Evolutionary conservation across 345 rosid species (phyloP).

Genomic region (Schrenkiella parvula): DNA sequence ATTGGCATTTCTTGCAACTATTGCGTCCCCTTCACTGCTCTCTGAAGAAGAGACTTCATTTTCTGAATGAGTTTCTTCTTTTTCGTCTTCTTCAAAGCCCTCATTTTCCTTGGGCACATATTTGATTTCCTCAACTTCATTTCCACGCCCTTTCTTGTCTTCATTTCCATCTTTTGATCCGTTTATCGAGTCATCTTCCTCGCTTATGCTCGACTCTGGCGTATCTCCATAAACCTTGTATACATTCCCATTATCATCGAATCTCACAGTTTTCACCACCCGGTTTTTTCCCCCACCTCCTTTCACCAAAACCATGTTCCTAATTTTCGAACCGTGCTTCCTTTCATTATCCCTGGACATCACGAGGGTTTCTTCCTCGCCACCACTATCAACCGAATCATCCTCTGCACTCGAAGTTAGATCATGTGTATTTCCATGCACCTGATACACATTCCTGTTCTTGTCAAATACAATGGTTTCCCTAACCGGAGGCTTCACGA

Average conservation of each 20-base stretch:
- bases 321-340: not conserved
- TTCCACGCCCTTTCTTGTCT: conserved; percentile 1
- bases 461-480: conserved; percentile 53
- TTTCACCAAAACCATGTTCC: conserved; percentile 25
- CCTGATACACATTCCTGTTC: conserved; percentile 45
- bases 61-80: conserved; percentile 24
- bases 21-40: conserved; percentile 32
- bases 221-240: conserved; percentile 36
- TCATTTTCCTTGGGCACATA: conserved; percentile 27
- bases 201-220: conserved; percentile 36
- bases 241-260: conserved; percentile 30
- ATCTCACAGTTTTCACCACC: conserved; percentile 32
- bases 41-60: conserved; percentile 28
- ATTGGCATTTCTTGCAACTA: not conserved
- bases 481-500: conserved; percentile 43
- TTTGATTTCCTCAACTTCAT: conserved; percentile 33
- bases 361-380: conserved; percentile 22
- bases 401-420: conserved; percentile 38
- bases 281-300: not conserved
- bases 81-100: conserved; percentile 28
- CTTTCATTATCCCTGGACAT: not conserved
- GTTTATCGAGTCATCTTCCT: conserved; percentile 37
- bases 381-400: conserved; percentile 17
- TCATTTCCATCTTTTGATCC: conserved; percentile 41
- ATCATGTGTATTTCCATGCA: conserved; percentile 33